Conservation (phyloP, 2,329 filamentous ascomycete genomes). For the Chaetothyriales sp. region DNA sequence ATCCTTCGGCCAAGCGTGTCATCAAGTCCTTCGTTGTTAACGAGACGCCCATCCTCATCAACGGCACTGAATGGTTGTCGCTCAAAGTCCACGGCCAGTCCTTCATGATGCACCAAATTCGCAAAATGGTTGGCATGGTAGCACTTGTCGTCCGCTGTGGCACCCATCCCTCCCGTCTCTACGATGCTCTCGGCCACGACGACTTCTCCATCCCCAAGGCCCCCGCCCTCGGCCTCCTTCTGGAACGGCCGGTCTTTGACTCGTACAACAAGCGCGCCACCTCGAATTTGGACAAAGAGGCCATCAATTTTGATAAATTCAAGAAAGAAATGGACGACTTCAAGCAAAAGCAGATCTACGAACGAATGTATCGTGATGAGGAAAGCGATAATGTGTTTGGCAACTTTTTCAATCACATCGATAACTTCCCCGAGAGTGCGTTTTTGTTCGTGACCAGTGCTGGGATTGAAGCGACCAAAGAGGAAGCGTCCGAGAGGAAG, state of each 20-base stretch:
- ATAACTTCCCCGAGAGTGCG: slow-evolving; percentile 56
- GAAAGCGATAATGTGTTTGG: slow-evolving; percentile 76
- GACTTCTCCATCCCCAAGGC: slow-evolving; percentile 88
- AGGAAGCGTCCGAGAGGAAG: slow-evolving; percentile 1
- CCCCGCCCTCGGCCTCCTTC: slow-evolving; percentile 70
- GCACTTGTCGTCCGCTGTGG: slow-evolving; percentile 74
- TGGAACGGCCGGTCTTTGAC: slow-evolving; percentile 86
- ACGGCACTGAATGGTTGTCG: slow-evolving; percentile 88
- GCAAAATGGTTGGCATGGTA: slow-evolving; percentile 96
- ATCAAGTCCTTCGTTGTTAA: slow-evolving; percentile 87
- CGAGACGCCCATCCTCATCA: slow-evolving; percentile 63
- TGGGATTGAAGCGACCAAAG: slow-evolving; percentile 48
- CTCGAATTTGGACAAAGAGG: slow-evolving; percentile 48
- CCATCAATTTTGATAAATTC: slow-evolving; percentile 66
- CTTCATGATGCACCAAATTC: slow-evolving; percentile 99
- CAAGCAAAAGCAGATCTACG: slow-evolving; percentile 85
- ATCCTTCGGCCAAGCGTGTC: slow-evolving; percentile 73
- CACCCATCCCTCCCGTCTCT: slow-evolving; percentile 56
- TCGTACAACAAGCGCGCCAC: slow-evolving; percentile 67
- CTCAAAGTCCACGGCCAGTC: slow-evolving; percentile 93
- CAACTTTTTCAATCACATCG: slow-evolving; percentile 65
- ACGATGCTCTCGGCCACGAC: slow-evolving; percentile 56
- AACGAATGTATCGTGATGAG: slow-evolving; percentile 79
- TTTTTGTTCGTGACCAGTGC: slow-evolving; percentile 64
- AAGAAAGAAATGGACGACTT: slow-evolving; percentile 72